These are phyloP conservation scores for Erodium moschatum DNA, from an alignment of 441 rosid species.

Conservation along the genomic window DNA sequence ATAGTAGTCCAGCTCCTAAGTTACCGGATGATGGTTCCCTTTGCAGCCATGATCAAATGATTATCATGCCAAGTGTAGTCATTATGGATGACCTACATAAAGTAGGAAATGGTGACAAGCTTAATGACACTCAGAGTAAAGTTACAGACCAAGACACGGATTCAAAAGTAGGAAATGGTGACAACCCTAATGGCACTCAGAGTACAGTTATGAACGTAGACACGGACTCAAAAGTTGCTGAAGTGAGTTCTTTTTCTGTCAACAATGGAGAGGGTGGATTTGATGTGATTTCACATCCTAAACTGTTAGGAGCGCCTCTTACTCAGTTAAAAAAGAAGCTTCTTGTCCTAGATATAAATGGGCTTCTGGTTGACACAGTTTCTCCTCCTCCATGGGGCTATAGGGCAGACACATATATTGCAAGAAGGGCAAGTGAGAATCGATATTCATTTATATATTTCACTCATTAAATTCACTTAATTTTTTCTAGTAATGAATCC, in stretches of 20 bases:
- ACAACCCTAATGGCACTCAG: no score
- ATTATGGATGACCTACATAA: constrained; percentile 15
- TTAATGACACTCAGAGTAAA: background rate
- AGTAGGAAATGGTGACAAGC: constrained; percentile 14
- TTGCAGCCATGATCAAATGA: constrained; percentile 14
- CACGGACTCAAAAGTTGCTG: constrained; percentile 13
- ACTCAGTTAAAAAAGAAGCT: constrained; percentile 37
- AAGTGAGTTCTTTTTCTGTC: constrained; percentile 15
- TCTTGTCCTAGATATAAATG: constrained; percentile 77
- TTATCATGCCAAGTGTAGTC: constrained; percentile 18
- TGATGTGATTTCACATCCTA: constrained; percentile 17
- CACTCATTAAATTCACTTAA: background rate
- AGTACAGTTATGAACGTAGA: no score
- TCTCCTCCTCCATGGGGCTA: constrained; percentile 31
- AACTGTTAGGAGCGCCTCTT: constrained; percentile 17
- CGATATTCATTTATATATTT: background rate
- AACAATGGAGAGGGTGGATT: constrained; percentile 13
- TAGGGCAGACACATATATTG: constrained; percentile 44
- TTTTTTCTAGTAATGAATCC: constrained; percentile 4
- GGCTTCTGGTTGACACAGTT: constrained; percentile 64
- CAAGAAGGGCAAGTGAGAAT: constrained; percentile 46
- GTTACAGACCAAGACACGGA: constrained; percentile 15
- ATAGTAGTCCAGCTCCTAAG: constrained; percentile 17
- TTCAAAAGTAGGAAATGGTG: no score
- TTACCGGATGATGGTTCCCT: constrained; percentile 24